Percentiles rank a stretch among this genome's conserved stretches.
Conservation (phyloP, 495 filamentous ascomycete genomes). For the Trichoderma reesei region DNA sequence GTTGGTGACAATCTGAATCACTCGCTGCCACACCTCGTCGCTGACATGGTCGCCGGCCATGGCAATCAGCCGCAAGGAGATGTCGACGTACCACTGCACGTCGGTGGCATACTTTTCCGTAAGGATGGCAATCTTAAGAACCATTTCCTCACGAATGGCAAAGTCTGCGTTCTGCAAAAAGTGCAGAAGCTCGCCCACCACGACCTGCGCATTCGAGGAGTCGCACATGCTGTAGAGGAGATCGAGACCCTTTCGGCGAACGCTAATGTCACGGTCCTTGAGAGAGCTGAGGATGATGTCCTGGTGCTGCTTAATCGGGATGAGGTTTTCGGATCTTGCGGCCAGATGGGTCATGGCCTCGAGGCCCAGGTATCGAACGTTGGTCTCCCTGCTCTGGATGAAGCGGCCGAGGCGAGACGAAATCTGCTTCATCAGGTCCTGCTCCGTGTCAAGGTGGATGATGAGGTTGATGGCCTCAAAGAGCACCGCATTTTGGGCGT, state of each 20-base stretch:
- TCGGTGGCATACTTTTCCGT: constrained; percentile 98
- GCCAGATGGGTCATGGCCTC: constrained; percentile 99
- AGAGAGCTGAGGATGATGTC: constrained; percentile 89
- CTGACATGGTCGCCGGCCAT: constrained; percentile 98
- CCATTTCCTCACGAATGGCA: constrained; percentile 97
- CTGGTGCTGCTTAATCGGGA: constrained; percentile 97
- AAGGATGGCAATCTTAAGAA: constrained; percentile 94
- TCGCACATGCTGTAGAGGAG: constrained; percentile 99
- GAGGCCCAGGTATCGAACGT: constrained; percentile 91
- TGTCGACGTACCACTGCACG: constrained; percentile 98
- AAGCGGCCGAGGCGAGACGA: constrained; percentile 91
- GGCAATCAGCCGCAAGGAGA: constrained; percentile 86
- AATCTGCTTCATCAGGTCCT: constrained; percentile 91
- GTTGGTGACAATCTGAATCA: constrained; percentile 98
- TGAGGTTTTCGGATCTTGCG: constrained; percentile 85
- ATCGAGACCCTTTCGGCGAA: constrained; percentile 89
- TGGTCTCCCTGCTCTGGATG: constrained; percentile 93
- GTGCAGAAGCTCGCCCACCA: constrained; percentile 86
- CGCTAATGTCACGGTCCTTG: constrained; percentile 93
- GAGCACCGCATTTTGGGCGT: constrained; percentile 94
- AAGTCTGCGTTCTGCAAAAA: constrained; percentile 97
- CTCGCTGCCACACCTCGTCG: constrained; percentile 98
- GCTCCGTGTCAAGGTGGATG: constrained; percentile 97
- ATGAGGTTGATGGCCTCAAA: constrained; percentile 99
- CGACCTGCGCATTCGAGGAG: constrained; percentile 76